A percentile compares a stretch with the other conserved stretches of the same genome.
Evolutionary conservation across 2,329 filamentous ascomycete genomes (phyloP).

Genomic region (Pseudogymnoascus sp.): DNA sequence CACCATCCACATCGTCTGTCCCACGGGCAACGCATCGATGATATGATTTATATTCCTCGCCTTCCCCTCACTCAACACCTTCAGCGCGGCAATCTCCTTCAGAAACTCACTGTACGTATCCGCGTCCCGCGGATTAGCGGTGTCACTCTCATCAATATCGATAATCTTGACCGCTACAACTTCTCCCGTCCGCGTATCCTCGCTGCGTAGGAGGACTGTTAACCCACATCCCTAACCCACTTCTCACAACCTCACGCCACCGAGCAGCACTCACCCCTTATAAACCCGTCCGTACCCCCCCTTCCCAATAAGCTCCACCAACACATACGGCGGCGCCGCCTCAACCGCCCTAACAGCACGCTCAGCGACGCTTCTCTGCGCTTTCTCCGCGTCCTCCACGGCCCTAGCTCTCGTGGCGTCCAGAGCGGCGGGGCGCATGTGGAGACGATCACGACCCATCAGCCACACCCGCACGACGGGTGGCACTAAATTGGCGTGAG

Average conservation of each 20-base stretch:
- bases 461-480: neutral
- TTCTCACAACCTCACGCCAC: neutral
- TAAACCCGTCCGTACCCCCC: slow-evolving; percentile 71
- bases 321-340: slow-evolving; percentile 55
- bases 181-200: slow-evolving; percentile 26
- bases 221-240: slow-evolving; percentile 10
- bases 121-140: slow-evolving; percentile 52
- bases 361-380: slow-evolving; percentile 57
- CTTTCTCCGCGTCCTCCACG: slow-evolving; percentile 61
- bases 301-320: slow-evolving; percentile 67
- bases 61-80: slow-evolving; percentile 64
- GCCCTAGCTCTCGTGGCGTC: slow-evolving; percentile 50
- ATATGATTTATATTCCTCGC: slow-evolving; percentile 76
- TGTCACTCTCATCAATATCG: slow-evolving; percentile 72
- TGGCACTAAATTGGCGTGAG: neutral
- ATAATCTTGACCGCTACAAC: slow-evolving; percentile 75
- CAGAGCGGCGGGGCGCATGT: slow-evolving; percentile 36
- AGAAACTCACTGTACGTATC: slow-evolving; percentile 63
- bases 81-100: slow-evolving; percentile 62
- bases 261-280: slow-evolving; percentile 39
- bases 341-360: slow-evolving; percentile 52
- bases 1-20: slow-evolving; percentile 78
- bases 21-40: slow-evolving; percentile 69
- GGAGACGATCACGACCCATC: slow-evolving; percentile 22
- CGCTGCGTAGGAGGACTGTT: neutral